Evolutionary conservation across 192 early-diverging fungal genomes (phyloP), one percentile per base, ranked within the genome.

Genomic region (Coemansia sp.): DNA sequence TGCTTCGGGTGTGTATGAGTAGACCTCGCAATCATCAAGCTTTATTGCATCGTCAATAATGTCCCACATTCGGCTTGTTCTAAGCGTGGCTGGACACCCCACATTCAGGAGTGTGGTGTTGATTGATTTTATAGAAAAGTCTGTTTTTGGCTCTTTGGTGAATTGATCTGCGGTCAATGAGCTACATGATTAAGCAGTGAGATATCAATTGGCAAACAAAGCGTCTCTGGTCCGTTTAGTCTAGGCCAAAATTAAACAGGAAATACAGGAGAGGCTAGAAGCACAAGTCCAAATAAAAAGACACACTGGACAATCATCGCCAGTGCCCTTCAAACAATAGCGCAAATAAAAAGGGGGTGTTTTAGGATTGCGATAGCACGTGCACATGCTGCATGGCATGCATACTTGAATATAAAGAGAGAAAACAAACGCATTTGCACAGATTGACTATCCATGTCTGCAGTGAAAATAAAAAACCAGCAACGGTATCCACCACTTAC

Each of bases 11-110:
- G 87, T 89, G 79, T 94, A 99, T 40, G 87, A 89, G 80, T 97
- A 99, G 8, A 98, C 89, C 63, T 95, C 93, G 74, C 91, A 93
- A 63, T 95, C 90, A 56, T 88, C 85, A 45, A 95, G 78, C 19
- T 93, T 81, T 60, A 96, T 90, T 15, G 91, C 84, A 40, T 92
- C 87, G 77, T 99, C 95, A 40, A 98, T 84, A 6, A 86, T 82
- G 48, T 93, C 88, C 97, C 97, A 98, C 67, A 98, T 86, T 40
- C 87, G 85, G 58, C 73, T 74, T 19, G 71, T 62, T 37, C 66
- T 69, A 12, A 85, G 72, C 13, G 63, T 67, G 19, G 76, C 62
- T 66, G 73, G 69, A 69, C 82, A 69, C n/a, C 91, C 92, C 52
- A 91, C 85, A 73, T 93, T 92, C 61, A 94, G 86, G 37, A 97